Evolutionary conservation across 257 asterid genomes (phyloP), one percentile per base, ranked within the genome.

Genomic region (Nicotiana obtusifolia): DNA sequence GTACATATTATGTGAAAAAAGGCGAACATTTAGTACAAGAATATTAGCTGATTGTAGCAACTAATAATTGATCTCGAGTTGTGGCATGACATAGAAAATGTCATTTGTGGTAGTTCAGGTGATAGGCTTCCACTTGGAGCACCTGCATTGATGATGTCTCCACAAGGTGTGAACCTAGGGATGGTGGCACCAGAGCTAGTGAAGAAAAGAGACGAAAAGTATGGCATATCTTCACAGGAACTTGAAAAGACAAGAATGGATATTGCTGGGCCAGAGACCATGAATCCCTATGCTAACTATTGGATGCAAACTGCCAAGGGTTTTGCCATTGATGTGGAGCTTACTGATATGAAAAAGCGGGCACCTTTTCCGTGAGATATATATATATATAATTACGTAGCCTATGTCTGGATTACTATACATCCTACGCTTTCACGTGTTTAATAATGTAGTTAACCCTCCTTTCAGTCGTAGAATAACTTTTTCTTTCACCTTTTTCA

Each of bases 231-330:
- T 9, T 84, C 85, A 1, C 91, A 88, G 11, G 87, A 89, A 0
- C 22, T 92, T 64, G 84, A 24, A 1, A n/a, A 1, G 19, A 60
- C 91, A 4, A 85, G 98, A 53, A 82, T 84, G 0, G 97, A 89
- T 33, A 76, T 93, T 4, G 71, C 89, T 1, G 93, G 88, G 80
- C 94, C 97, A 0, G 93, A 91, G 84, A 87, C 90, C 86, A 83
- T 89, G 2, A 90, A 92, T 76, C 94, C 94, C 8, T 89, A 83
- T 85, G 98, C 96, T 0, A 95, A 93, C 78, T 90, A 93, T 78
- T 93, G 98, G 98, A 92, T 85, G 86, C 91, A 89, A 88, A 89
- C 89, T 20, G 94, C 89, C 0, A 91, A 91, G 80, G 95, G 97
- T 0, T 92, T 93, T 20, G 61, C 81, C 17, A n/a, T 93, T 0